A percentile compares a stretch with the other conserved stretches of the same genome.
Evolutionary conservation across 805 yeast species (phyloP).

Genomic region (Huiozyma sinensis): DNA sequence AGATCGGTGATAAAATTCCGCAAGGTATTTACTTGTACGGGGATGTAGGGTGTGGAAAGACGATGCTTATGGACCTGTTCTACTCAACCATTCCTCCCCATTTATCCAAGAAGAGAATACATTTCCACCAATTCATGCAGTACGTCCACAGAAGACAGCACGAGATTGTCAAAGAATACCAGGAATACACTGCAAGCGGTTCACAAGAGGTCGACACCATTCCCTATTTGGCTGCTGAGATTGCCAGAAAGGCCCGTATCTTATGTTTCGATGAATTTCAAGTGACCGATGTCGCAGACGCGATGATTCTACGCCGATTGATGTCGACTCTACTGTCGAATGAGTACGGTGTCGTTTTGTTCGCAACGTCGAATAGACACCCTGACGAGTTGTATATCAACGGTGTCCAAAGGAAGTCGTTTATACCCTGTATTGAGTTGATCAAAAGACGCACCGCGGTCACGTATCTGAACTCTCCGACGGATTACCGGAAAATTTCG

Average conservation of each 20-base stretch:
- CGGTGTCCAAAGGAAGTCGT: conserved; percentile 87
- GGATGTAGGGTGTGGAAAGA: conserved; percentile 97
- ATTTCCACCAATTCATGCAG: conserved; percentile 97
- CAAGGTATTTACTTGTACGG: conserved; percentile 88
- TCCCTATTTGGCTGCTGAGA: conserved; percentile 73
- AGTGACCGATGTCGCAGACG: conserved; percentile 97
- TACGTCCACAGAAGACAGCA: conserved; percentile 80
- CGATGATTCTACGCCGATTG: conserved; percentile 82
- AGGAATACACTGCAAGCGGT: background rate
- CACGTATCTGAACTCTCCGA: conserved; percentile 74
- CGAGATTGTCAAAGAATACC: conserved; percentile 50
- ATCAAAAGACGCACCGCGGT: conserved; percentile 68
- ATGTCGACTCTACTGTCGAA: conserved; percentile 55
- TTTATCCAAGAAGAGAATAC: conserved; percentile 70
- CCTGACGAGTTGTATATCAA: conserved; percentile 90
- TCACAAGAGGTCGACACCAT: conserved; percentile 62
- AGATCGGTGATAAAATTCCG: conserved; percentile 37
- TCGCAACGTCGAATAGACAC: conserved; percentile 90
- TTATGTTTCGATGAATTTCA: conserved; percentile 95
- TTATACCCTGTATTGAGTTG: conserved; percentile 82
- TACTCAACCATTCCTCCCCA: conserved; percentile 73
- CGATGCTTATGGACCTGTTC: conserved; percentile 95
- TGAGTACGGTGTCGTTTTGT: conserved; percentile 73
- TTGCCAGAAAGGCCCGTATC: conserved; percentile 65
- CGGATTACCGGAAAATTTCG: conserved; percentile 85